Conservation (phyloP, 2,329 filamentous ascomycete genomes). For the Xylariomycetidae sp. region DNA sequence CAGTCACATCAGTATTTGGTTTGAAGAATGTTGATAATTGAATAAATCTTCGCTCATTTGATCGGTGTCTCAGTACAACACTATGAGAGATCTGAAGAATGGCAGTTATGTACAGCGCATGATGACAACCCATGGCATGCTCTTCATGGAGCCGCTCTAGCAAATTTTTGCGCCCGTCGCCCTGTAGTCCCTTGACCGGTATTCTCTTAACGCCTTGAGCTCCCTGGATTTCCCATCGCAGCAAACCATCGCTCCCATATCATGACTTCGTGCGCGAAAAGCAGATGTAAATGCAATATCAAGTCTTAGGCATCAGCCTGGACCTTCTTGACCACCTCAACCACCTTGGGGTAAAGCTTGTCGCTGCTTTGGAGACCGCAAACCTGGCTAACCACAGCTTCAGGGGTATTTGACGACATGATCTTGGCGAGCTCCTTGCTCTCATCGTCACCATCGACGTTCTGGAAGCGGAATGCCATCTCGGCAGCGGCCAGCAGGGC, state of each 20-base stretch:
- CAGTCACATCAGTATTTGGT: no score
- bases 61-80: no score
- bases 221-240: no score
- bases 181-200: no score
- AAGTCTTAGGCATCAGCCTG: slow-evolving; percentile 57
- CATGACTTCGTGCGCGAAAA: slow-evolving; percentile 22
- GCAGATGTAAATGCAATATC: slow-evolving; percentile 10
- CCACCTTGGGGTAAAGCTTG: slow-evolving; percentile 71
- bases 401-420: slow-evolving; percentile 67
- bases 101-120: no score
- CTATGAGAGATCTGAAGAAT: no score
- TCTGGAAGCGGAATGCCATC: slow-evolving; percentile 93
- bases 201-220: no score
- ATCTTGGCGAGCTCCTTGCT: slow-evolving; percentile 80
- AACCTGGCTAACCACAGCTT: slow-evolving; percentile 73
- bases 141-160: no score
- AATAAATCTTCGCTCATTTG: no score
- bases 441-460: slow-evolving; percentile 88
- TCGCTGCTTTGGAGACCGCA: slow-evolving; percentile 75
- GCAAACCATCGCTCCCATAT: slow-evolving; percentile 21
- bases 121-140: no score
- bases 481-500: slow-evolving; percentile 79
- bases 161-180: no score
- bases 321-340: slow-evolving; percentile 77
- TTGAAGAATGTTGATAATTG: no score